Evolutionary conservation across 352 stramenopile species (phyloP), one percentile per base, ranked within the genome.

Genomic region (Blastocystis hominis): DNA sequence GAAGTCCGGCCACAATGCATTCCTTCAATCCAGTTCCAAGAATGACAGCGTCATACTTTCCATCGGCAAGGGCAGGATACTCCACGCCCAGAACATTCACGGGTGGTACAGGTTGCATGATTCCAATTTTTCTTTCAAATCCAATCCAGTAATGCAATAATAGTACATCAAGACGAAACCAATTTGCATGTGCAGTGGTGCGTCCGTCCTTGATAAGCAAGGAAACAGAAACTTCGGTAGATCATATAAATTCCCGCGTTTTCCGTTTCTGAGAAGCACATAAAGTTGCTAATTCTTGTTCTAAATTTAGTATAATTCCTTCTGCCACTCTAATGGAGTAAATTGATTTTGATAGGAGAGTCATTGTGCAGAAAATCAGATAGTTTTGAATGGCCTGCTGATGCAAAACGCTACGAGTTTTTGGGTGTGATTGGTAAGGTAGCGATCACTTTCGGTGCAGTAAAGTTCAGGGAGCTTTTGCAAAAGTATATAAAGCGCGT

Each of bases 21-120:
- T 99, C 96, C 90, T 98, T 99, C 30, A 99, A 92, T 20, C 97
- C 97, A 88, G 97, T 99, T 61, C 96, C 97, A 80, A 99, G 95
- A 64, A 99, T 93, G 91, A 99, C 98, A 50, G 95, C 95, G 91
- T 99, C 97, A 90, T 99, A 99, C 91, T 99, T 95, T 54, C 96
- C 97, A 91, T 99, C 97, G 2, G 97, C 97, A 50, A 99, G 93
- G 84, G 96, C 90, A 88, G 62, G 66, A 77, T 90, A 90, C 81
- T 90, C 56, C 42, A 75, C 88, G 44, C 88, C 89, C 30, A 88
- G 69, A 59, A 90, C 64, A 10, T 20, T 88, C 34, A 90, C 89
- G 53, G 61, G 62, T 42, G 86, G 54, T 69, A 61, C 36, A 40
- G 69, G 69, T 20, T 80, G 42, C 69, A 80, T 80, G 6, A 36